Evolutionary conservation across 2,329 filamentous ascomycete species (phyloP).

Genomic region (Apiospora hydei): DNA sequence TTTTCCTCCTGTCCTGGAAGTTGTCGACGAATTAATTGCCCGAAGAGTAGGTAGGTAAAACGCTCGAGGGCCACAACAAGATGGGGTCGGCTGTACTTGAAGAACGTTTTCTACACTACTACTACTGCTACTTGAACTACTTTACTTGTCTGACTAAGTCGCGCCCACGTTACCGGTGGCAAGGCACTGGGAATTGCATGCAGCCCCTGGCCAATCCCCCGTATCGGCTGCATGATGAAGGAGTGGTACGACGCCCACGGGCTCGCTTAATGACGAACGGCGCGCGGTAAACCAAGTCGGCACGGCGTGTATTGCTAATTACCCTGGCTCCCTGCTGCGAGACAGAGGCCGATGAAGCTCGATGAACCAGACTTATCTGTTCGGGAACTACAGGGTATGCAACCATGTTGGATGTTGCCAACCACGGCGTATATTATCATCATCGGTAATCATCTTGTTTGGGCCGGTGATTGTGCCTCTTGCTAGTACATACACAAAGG

Average conservation of each 20-base stretch:
- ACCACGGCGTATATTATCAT: neutral
- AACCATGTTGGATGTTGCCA: neutral
- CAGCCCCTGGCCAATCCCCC: neutral
- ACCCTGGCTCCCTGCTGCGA: neutral
- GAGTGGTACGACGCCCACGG: neutral
- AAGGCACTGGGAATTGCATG: neutral
- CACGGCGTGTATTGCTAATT: neutral
- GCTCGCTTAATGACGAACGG: neutral
- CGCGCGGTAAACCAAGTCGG: neutral
- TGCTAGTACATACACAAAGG: neutral
- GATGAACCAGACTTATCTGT: neutral
- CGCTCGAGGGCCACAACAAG: neutral
- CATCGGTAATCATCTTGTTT: neutral
- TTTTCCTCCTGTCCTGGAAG: neutral
- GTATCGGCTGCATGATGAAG: neutral
- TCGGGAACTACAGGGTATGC: neutral
- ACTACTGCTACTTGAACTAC: neutral
- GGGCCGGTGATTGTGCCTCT: neutral
- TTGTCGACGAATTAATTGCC: neutral
- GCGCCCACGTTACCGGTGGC: neutral
- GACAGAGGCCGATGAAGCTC: neutral
- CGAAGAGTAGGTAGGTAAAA: neutral
- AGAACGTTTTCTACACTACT: neutral
- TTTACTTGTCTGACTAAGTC: no score
- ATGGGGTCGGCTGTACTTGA: neutral